Base-by-base conservation (phyloP, 2,329 filamentous ascomycete species). In the Diaporthe longicolla region DNA sequence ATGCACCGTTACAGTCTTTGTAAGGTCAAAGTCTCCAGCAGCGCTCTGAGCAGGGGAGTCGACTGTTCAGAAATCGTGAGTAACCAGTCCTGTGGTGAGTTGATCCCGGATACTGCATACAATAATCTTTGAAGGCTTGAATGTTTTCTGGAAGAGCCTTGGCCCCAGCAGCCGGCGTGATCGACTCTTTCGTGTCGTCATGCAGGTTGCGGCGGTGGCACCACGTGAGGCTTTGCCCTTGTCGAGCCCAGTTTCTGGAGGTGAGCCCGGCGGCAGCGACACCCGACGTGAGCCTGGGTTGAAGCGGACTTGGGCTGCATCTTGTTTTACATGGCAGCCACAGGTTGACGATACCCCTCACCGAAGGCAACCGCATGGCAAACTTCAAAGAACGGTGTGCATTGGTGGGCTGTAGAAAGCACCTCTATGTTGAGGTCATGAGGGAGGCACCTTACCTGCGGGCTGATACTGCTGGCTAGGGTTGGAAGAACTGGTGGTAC, bases 1-100 rank as follows among this genome's bases (percentile, higher is more conserved):
- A 81, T 92, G 88, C 0, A 94, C 81, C 0, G 86, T 85, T 43
- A 93, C 86, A 26, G 83, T 79, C 10, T 85, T 59, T 50, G 83
- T 83, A 8, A 80, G 19, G 35, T 73, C 45, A 55, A 82, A 84
- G 0, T 76, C 76, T 1, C 70, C 65, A 1, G 75, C 70, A 0
- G 76, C 61, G 15, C 82, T 82, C 17, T 81, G 81, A 4, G 75
- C 75, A 5, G 80, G 79, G 35, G 82, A 81, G 26, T 80, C 76
- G 72, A 82, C 83, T 81, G 72, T n/a, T n/a, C 24, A n/a, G 57
- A 45, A 4, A 75, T 76, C 63, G 75, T 76, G 55, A 70, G 73
- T 8, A 54, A 32, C 54, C 10, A 7, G n/a, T 65, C 24, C 24
- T 8, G 54, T 6, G 15, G 32, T 24, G 13, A 43, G 35, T 32